Conservation (phyloP, 2,329 filamentous ascomycete species). For the Thielaviopsis populi region DNA sequence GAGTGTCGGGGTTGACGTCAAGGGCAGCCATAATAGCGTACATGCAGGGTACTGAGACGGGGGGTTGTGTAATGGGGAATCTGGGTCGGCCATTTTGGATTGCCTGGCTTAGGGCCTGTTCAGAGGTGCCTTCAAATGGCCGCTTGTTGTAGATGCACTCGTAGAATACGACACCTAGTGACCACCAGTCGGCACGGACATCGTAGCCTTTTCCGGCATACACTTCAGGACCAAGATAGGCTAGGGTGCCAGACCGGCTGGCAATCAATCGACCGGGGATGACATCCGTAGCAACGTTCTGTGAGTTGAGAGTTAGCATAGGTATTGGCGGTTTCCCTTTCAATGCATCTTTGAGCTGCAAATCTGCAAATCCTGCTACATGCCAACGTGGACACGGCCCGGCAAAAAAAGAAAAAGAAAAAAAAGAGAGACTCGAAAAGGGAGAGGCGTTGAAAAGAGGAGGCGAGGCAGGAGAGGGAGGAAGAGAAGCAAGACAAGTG, state of each 20-base stretch:
- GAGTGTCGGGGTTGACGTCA: constrained; percentile 61
- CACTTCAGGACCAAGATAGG: constrained; percentile 90
- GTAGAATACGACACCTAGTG: constrained; percentile 92
- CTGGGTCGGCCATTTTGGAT: constrained; percentile 72
- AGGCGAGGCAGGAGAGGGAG: not conserved
- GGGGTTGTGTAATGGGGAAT: constrained; percentile 83
- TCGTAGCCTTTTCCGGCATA: constrained; percentile 84
- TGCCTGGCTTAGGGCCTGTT: constrained; percentile 62
- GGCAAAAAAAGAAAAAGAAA: no score
- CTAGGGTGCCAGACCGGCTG: constrained; percentile 91
- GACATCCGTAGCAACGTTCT: constrained; percentile 96
- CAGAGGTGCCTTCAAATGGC: constrained; percentile 81
- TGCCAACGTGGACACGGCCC: not conserved
- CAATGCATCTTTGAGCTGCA: not conserved
- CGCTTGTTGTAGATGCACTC: constrained; percentile 99
- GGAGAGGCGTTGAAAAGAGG: no score
- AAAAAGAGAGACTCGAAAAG: no score
- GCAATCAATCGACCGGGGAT: constrained; percentile 67
- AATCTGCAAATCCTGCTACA: not conserved
- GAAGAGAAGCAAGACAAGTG: not conserved
- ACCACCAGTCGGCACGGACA: constrained; percentile 95
- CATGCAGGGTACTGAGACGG: constrained; percentile 74
- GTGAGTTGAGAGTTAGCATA: constrained; percentile 24
- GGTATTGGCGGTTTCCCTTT: not conserved
- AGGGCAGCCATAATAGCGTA: constrained; percentile 77